These are phyloP conservation scores for Tetragonia tetragonoides DNA, from an alignment of 148 eudicot genomes.

Conservation along the genomic window DNA sequence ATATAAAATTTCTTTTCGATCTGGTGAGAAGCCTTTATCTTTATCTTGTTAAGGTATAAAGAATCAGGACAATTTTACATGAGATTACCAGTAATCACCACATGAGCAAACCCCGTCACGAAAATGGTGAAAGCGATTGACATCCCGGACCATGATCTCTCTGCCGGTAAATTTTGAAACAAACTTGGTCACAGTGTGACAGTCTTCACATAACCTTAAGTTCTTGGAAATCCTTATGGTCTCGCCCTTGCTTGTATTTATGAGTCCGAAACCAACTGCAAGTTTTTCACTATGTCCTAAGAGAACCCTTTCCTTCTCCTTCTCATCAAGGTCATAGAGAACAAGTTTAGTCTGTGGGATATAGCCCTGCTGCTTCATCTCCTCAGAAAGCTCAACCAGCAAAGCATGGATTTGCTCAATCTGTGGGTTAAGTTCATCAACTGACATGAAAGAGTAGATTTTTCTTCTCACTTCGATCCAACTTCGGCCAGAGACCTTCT, in stretches of 20 bases:
- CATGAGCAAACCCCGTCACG: constrained; percentile 87
- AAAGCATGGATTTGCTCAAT: constrained; percentile 71
- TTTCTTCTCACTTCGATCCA: constrained; percentile 79
- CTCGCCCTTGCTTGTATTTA: constrained; percentile 62
- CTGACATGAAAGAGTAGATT: constrained; percentile 62
- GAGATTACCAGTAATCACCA: constrained; percentile 78
- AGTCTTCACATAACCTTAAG: constrained; percentile 90
- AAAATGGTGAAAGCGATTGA: constrained; percentile 85
- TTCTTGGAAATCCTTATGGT: constrained; percentile 83
- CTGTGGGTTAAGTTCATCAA: constrained; percentile 80
- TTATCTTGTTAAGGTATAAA: constrained; percentile 13
- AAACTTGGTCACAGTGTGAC: constrained; percentile 84
- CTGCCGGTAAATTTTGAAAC: constrained; percentile 62
- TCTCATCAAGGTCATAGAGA: constrained; percentile 65
- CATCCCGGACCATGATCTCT: constrained; percentile 87
- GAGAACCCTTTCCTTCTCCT: constrained; percentile 72
- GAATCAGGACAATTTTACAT: constrained; percentile 6
- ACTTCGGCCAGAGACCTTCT: constrained; percentile 72
- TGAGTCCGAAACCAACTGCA: constrained; percentile 86
- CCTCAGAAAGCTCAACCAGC: constrained; percentile 55
- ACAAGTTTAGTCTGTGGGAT: constrained; percentile 64
- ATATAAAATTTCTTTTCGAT: constrained; percentile 17
- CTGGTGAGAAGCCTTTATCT: constrained; percentile 14
- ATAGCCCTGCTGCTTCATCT: constrained; percentile 82
- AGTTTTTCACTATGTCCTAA: constrained; percentile 93